These are phyloP conservation scores for Liquidambar formosana DNA, from an alignment of 164 flowering plant genomes.

Conservation along the genomic window DNA sequence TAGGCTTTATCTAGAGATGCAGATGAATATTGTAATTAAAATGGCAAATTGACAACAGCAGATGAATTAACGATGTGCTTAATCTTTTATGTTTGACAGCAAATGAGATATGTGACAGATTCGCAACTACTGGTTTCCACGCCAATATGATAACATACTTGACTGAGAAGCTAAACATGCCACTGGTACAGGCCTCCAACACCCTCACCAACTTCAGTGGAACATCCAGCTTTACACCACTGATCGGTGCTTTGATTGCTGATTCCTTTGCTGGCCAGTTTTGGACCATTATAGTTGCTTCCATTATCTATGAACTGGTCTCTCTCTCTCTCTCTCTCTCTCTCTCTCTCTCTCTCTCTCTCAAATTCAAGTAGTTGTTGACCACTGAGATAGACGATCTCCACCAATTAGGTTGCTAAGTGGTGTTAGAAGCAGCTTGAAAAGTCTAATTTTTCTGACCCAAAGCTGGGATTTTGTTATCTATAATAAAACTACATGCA, in stretches of 20 bases:
- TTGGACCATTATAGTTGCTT: slow-evolving; percentile 54
- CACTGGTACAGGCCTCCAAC: slow-evolving; percentile 64
- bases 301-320: slow-evolving; percentile 60
- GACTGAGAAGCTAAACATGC: slow-evolving; percentile 61
- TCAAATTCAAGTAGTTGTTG: neutral
- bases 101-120: slow-evolving; percentile 62
- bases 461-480: no score
- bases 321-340: neutral
- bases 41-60: neutral
- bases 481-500: no score
- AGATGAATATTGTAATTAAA: neutral
- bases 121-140: slow-evolving; percentile 56
- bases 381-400: no score
- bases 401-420: no score
- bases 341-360: neutral
- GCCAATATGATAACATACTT: slow-evolving; percentile 72
- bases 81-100: slow-evolving; percentile 31
- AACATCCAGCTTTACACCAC: slow-evolving; percentile 54
- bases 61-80: neutral
- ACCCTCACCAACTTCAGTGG: slow-evolving; percentile 62
- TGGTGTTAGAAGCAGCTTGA: no score
- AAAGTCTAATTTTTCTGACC: no score
- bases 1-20: neutral
- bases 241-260: slow-evolving; percentile 63
- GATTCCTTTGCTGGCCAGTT: slow-evolving; percentile 67